Base-by-base conservation (phyloP, 2,329 filamentous ascomycete genomes). In the Periglandula ipomoeae region DNA sequence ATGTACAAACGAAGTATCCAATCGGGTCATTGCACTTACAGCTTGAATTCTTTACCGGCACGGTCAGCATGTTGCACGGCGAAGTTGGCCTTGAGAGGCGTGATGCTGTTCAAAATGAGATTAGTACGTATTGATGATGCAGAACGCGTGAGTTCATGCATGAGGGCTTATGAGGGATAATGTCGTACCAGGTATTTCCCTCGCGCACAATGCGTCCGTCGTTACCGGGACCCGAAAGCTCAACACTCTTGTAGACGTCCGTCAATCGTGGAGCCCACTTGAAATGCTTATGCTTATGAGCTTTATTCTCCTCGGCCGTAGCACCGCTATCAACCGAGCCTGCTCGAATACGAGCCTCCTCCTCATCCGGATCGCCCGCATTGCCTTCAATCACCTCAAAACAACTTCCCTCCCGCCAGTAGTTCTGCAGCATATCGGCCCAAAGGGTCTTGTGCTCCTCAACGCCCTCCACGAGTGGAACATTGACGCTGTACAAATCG, bases 181-280 rank as follows among this genome's bases (percentile, higher is more conserved):
- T 13, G 26, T 68, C 73, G 59, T 69, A 88, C 87, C 87, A 93
- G 11, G 91, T 94, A 65, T 85, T 81, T 24, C 89, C 88, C 63
- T 95, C 83, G 63, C 86, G 85, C 22, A 98, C 87, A 32, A 84
- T 84, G 89, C 91, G 96, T 5, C 91, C 93, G 67, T 98, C 93
- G 61, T 89, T 94, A 3, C 89, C 89, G 4, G 87, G 86, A 27
- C 74, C 72, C 35, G 84, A 82, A 55, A 85, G 79, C 57, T 89
- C 81, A n/a, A 96, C 89, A 56, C 86, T 90, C 62, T 85, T 80
- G 65, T 89, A 89, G 2, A 97, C 89, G 65, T 95, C 90, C 30
- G 79, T 75, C 66, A 97, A 93, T 54, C 80, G 81, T 2, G 91
- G 93, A 43, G 87, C 82, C 93, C 93, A 97, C 68, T 91, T 94